A percentile compares a stretch with the other conserved stretches of the same genome.
Evolutionary conservation across 495 filamentous ascomycete genomes (phyloP).

Genomic region (Thermothielavioides terrestris): DNA sequence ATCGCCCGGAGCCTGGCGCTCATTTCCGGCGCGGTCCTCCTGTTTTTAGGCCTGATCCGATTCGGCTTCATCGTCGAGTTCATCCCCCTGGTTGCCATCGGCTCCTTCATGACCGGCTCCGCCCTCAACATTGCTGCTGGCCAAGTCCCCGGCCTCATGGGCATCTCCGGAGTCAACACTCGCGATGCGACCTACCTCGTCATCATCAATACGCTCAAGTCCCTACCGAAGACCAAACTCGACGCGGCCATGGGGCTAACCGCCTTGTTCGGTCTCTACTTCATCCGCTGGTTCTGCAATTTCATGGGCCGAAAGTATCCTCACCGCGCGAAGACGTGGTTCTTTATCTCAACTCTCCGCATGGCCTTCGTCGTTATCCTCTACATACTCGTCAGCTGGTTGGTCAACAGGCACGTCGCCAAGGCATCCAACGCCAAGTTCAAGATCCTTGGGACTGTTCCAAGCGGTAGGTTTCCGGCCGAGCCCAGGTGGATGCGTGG

Average conservation of each 20-base stretch:
- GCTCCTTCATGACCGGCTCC: slow-evolving; percentile 47
- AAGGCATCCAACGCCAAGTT: slow-evolving; percentile 1
- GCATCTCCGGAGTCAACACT: slow-evolving; percentile 40
- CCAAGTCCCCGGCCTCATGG: slow-evolving; percentile 42
- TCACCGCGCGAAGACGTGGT: slow-evolving; percentile 30
- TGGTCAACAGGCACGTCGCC: slow-evolving; percentile 8
- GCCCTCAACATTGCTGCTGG: slow-evolving; percentile 45
- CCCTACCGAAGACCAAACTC: slow-evolving; percentile 34
- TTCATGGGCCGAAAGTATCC: slow-evolving; percentile 36
- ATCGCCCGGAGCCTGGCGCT: slow-evolving; percentile 41
- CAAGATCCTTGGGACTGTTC: slow-evolving; percentile 10
- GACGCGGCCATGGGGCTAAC: slow-evolving; percentile 47
- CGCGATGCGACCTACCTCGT: slow-evolving; percentile 41
- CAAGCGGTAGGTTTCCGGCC: background rate
- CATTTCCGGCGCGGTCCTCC: slow-evolving; percentile 38
- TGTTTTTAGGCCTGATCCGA: slow-evolving; percentile 41
- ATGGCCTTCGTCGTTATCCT: slow-evolving; percentile 21
- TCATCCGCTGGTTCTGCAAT: slow-evolving; percentile 38
- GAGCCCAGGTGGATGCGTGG: slow-evolving; percentile 5
- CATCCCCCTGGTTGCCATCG: slow-evolving; percentile 44
- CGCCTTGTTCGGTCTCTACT: slow-evolving; percentile 42
- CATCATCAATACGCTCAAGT: slow-evolving; percentile 46
- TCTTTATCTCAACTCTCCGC: slow-evolving; percentile 39
- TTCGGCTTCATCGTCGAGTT: slow-evolving; percentile 47
- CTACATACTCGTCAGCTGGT: slow-evolving; percentile 13